Conservation (phyloP, 805 yeast species). For the Kodamaea kakaduensis region DNA sequence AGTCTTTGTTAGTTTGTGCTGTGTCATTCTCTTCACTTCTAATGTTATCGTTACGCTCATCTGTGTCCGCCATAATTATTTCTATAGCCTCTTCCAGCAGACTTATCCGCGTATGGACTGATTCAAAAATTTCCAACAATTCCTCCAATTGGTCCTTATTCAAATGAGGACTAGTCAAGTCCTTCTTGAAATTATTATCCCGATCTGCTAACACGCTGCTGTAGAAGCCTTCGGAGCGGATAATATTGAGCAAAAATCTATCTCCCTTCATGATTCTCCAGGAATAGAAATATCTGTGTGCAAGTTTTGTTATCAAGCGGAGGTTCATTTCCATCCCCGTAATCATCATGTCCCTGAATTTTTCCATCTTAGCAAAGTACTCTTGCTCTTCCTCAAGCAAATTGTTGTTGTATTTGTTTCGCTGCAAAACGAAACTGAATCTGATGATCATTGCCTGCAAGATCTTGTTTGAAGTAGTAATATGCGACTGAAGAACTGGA, state of each 20-base stretch:
- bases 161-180: constrained; percentile 6
- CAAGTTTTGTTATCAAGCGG: constrained; percentile 35
- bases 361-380: constrained; percentile 13
- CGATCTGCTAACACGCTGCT: constrained; percentile 6
- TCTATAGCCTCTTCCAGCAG: no score
- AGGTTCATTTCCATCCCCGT: constrained; percentile 23
- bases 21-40: constrained; percentile 2
- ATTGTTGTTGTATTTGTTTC: constrained; percentile 22
- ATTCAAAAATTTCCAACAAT: constrained; percentile 1
- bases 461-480: constrained; percentile 36
- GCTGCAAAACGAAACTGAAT: constrained; percentile 26
- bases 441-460: constrained; percentile 28
- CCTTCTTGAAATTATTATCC: constrained; percentile 7
- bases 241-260: constrained; percentile 28
- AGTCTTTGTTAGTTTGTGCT: constrained; percentile 1
- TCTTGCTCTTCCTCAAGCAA: constrained; percentile 15
- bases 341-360: constrained; percentile 18
- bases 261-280: constrained; percentile 44
- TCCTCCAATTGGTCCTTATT: constrained; percentile 8
- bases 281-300: constrained; percentile 42
- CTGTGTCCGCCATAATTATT: no score
- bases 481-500: constrained; percentile 24
- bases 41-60: no score
- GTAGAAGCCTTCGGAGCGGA: constrained; percentile 29
- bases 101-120: no score